phyloP scores from a whole-genome alignment of 805 yeast species.

The Kockiozyma suomiensis region DNA sequence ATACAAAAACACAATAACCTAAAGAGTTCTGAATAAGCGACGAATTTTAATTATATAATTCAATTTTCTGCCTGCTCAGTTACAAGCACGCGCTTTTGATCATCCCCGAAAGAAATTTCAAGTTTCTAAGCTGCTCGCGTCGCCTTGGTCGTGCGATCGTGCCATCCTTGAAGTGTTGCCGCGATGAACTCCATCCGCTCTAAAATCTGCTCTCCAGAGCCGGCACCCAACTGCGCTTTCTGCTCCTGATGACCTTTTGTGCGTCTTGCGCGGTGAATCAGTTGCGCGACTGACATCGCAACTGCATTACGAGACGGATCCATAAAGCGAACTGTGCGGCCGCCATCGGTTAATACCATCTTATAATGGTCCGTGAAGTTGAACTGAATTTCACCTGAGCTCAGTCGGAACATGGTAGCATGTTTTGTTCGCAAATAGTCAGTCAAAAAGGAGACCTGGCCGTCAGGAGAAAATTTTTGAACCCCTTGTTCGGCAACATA shows the following conservation, averaged over 20 bases:
- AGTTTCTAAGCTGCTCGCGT: background rate
- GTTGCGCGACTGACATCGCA: conserved; percentile 7
- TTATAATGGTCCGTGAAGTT: conserved; percentile 96
- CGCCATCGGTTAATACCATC: conserved; percentile 74
- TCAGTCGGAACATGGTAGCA: conserved; percentile 88
- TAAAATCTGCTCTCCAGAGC: conserved; percentile 10
- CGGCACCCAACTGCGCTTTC: background rate
- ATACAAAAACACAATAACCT: background rate
- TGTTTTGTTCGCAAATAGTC: conserved; percentile 77
- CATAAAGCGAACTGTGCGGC: conserved; percentile 75
- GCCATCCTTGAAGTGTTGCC: conserved; percentile 14
- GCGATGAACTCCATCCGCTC: conserved; percentile 14
- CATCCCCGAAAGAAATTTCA: background rate
- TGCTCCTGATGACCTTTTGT: background rate
- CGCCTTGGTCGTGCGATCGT: background rate
- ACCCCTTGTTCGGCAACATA: conserved; percentile 55
- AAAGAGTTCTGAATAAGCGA: background rate
- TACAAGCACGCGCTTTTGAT: background rate
- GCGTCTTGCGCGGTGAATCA: conserved; percentile 10
- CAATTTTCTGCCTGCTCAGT: background rate
- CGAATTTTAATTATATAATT: background rate
- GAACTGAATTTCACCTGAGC: conserved; percentile 90
- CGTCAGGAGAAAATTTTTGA: background rate
- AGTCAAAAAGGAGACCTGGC: conserved; percentile 59
- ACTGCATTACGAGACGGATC: conserved; percentile 49